These are phyloP conservation scores for Malassezia yamatoensis DNA, from an alignment of 1,284 basidiomycete species.

Conservation along the genomic window DNA sequence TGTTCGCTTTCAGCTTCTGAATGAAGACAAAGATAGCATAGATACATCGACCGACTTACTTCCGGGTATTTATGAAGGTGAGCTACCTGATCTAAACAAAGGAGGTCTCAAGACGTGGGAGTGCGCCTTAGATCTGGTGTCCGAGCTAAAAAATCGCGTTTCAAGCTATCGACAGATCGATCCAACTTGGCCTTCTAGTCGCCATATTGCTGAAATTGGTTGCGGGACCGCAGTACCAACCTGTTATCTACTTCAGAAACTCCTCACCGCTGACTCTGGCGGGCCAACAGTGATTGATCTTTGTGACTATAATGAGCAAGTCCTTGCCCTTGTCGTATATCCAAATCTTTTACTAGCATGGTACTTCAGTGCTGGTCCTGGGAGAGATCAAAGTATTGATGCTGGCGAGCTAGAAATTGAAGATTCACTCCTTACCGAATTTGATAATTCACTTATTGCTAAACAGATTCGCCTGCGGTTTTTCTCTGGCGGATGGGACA, in stretches of 20 bases:
- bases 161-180: constrained; percentile 8
- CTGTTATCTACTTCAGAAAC: constrained; percentile 59
- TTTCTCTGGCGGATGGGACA: constrained; percentile 69
- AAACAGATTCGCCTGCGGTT: constrained; percentile 61
- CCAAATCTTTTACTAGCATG: constrained; percentile 76
- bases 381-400: constrained; percentile 12
- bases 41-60: constrained; percentile 68
- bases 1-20: constrained; percentile 80
- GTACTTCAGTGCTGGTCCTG: constrained; percentile 25
- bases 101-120: constrained; percentile 98
- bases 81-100: constrained; percentile 60
- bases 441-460: constrained; percentile 55
- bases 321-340: constrained; percentile 68
- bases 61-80: constrained; percentile 87
- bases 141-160: constrained; percentile 22
- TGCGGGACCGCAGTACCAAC: constrained; percentile 85
- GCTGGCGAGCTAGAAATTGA: constrained; percentile 15
- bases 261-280: constrained; percentile 51
- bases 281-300: constrained; percentile 59
- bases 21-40: constrained; percentile 20
- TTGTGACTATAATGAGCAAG: constrained; percentile 80
- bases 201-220: constrained; percentile 51
- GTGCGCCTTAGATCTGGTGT: constrained; percentile 72
- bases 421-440: constrained; percentile 58
- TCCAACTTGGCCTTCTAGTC: constrained; percentile 9